Base-by-base conservation (phyloP, 2,329 filamentous ascomycete species). In the Nothophoma quercina region DNA sequence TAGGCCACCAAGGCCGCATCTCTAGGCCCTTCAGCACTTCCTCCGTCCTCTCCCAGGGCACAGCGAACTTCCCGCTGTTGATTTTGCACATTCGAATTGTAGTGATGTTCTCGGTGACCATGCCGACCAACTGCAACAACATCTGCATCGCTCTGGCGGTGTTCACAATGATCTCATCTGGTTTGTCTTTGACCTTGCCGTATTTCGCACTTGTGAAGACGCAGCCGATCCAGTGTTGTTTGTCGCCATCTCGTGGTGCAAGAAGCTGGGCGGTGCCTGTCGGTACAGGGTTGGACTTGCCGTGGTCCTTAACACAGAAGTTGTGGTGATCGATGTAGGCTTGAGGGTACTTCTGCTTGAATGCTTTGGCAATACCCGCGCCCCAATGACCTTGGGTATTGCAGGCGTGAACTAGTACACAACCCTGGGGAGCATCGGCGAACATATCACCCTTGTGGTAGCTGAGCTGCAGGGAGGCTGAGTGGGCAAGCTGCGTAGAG, bases 321-420 rank as follows among this genome's bases (percentile, higher is more conserved):
- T 60, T 38, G 7, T 69, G 63, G 67, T 86, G 84, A 18, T 74
- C 59, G 2, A 68, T 53, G 70, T 75, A 84, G 1, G 83, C 83
- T 1, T 68, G 61, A 0, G 83, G 83, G 51, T 84, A 86, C 18
- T 69, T 69, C 4, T 69, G 52, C 18, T 75, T 78, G 70, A 86
- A 86, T 0, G 70, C 74, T 26, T 63, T 58, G 2, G 84, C 85
- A 45, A 87, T 84, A n/a, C 85, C 85, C 3, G 76, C 77, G 36
- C 83, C 82, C 85, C 85, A 87, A 12, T 63, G 64, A 5, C 84
- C 85, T 55, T 78, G 70, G 42, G 79, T 80, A 67, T 87, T 87
- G 71, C 84, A 86, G 10, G 84, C 83, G 66, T 87, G 84, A 51
- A 85, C 78, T 13, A 87, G 70, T 13, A 83, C 75, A 18, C 78